Evolutionary conservation across 129 eudicot species (phyloP).

Genomic region (Escallonia rubra): DNA sequence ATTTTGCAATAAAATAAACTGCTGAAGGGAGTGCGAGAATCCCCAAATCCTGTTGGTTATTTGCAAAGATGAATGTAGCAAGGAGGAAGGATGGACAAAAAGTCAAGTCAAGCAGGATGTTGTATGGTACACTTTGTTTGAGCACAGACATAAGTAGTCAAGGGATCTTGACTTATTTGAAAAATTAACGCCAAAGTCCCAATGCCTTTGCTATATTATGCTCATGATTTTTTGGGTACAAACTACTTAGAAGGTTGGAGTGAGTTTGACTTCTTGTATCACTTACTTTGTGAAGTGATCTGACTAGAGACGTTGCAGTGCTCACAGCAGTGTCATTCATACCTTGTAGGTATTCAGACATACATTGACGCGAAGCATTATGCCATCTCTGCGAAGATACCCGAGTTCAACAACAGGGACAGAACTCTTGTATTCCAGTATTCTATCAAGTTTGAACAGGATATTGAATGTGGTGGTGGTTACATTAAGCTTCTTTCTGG

Average conservation of each 20-base stretch:
- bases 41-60: too few relatives aligned
- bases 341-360: slow-evolving; percentile 37
- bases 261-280: neutral
- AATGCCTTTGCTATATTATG: neutral
- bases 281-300: neutral
- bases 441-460: slow-evolving; percentile 38
- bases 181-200: too few relatives aligned
- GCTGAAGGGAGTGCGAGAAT: too few relatives aligned
- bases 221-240: neutral
- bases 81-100: neutral
- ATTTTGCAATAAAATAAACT: too few relatives aligned
- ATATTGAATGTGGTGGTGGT: slow-evolving; percentile 49
- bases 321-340: too few relatives aligned
- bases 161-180: too few relatives aligned
- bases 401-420: slow-evolving; percentile 38
- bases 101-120: neutral
- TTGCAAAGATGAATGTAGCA: too few relatives aligned
- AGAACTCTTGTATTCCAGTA: slow-evolving; percentile 37
- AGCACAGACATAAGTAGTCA: too few relatives aligned
- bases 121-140: neutral
- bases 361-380: slow-evolving; percentile 26
- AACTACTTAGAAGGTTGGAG: neutral
- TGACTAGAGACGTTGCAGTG: neutral
- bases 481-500: slow-evolving; percentile 39
- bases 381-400: slow-evolving; percentile 38